phyloP scores from a whole-genome alignment of 2,329 filamentous ascomycete genomes.

The Dactylellina haptotyla region DNA sequence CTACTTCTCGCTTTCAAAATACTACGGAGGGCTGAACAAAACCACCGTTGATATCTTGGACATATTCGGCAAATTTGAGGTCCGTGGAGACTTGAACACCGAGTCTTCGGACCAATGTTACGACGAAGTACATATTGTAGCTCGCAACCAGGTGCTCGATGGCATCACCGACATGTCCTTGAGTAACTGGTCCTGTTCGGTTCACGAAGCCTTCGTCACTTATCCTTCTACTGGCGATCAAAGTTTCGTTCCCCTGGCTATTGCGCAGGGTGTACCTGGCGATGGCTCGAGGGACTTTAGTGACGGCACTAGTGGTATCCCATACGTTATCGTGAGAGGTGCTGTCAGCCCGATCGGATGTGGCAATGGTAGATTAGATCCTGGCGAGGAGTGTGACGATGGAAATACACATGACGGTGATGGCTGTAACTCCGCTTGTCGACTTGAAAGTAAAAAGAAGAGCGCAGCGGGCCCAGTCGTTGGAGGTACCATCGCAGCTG shows the following conservation, averaged over 20 bases:
- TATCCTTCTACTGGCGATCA: conserved; percentile 60
- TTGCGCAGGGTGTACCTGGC: conserved; percentile 61
- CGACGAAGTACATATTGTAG: conserved; percentile 63
- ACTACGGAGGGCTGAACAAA: conserved; percentile 60
- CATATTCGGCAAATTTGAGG: conserved; percentile 62
- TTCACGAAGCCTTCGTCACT: conserved; percentile 62
- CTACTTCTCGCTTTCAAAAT: conserved; percentile 64
- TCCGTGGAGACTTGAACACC: conserved; percentile 61
- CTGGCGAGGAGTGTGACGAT: conserved; percentile 63
- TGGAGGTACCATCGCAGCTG: conserved; percentile 23
- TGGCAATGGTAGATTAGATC: conserved; percentile 61
- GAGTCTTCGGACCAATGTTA: conserved; percentile 59
- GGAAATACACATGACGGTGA: conserved; percentile 61
- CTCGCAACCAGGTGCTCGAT: conserved; percentile 59
- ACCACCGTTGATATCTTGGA: conserved; percentile 58
- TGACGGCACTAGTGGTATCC: conserved; percentile 61
- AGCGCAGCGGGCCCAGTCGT: conserved; percentile 16
- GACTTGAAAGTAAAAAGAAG: neutral
- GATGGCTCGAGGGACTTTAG: conserved; percentile 60
- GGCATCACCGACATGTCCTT: conserved; percentile 61
- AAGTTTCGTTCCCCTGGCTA: conserved; percentile 62
- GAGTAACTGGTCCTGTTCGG: conserved; percentile 63
- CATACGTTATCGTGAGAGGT: conserved; percentile 63
- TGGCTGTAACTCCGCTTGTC: conserved; percentile 62
- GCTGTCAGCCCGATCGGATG: conserved; percentile 62